Evolutionary conservation across 2,329 filamentous ascomycete species (phyloP).

Genomic region (Aspergillus novoparasiticus): DNA sequence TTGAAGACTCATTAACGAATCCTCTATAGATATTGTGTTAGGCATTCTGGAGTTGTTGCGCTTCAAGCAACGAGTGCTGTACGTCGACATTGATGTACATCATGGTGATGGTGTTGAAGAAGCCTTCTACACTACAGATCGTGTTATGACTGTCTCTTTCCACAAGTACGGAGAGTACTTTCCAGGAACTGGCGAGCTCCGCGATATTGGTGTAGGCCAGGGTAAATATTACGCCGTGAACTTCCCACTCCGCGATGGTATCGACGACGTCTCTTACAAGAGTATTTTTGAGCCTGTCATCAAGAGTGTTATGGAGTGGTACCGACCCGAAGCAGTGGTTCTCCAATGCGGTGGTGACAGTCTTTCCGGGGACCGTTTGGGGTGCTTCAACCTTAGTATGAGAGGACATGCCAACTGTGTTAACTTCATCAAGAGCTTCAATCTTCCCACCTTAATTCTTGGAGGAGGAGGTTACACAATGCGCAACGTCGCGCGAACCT

Average conservation of each 20-base stretch:
- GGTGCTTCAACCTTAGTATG: conserved; percentile 73
- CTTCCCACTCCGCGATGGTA: conserved; percentile 69
- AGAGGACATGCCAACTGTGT: conserved; percentile 71
- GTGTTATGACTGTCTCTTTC: conserved; percentile 72
- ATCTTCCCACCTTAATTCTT: conserved; percentile 65
- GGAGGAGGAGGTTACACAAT: conserved; percentile 72
- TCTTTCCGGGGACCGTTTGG: conserved; percentile 66
- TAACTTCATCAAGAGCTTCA: conserved; percentile 68
- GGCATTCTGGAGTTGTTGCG: conserved; percentile 66
- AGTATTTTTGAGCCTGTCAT: conserved; percentile 70
- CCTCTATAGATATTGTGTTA: conserved; percentile 61
- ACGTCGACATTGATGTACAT: conserved; percentile 69
- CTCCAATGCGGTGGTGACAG: conserved; percentile 71
- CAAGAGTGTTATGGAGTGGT: conserved; percentile 69
- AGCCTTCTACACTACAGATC: conserved; percentile 71
- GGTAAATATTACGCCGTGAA: conserved; percentile 71
- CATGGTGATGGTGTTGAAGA: conserved; percentile 71
- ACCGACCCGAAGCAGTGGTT: conserved; percentile 67
- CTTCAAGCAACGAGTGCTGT: conserved; percentile 66
- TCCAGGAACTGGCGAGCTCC: conserved; percentile 68
- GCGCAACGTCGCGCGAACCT: conserved; percentile 65
- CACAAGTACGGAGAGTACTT: conserved; percentile 76
- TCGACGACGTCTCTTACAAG: conserved; percentile 69
- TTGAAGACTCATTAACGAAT: conserved; percentile 16
- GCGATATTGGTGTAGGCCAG: conserved; percentile 67